Base-by-base conservation (phyloP, 352 stramenopile species). In the Pythium plurisporium region DNA sequence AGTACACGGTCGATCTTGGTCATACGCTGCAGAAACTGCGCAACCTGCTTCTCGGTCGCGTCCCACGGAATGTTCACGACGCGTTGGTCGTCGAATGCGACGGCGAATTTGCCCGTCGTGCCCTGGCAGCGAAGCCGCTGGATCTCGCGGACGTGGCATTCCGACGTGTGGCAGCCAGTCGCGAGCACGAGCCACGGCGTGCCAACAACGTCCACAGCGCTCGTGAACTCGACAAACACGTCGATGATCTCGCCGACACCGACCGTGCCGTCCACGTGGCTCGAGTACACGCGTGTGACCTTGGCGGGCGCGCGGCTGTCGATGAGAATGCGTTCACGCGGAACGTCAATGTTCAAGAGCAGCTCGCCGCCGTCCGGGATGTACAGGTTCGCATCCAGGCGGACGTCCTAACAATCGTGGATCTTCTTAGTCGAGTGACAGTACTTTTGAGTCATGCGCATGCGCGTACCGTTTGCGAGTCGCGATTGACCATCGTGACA, bases 291-390 rank as follows among this genome's bases (percentile, higher is more conserved):
- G 43, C 70, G 67, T 20, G 64, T 66, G 46, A 93, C 67, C 38
- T 90, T 93, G 6, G 78, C 76, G 7, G 82, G 76, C 0, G 76
- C 82, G 4, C 65, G 58, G 17, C 61, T 67, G n/a, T 75, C 67
- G 22, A 93, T 59, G 8, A 69, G 45, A 22, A 93, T 73, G 1
- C 67, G 29, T 47, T 86, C 75, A 20, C 67, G 69, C 3, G 80
- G 78, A 8, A 93, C 76, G 59, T 91, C 55, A 30, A 93, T 82
- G 20, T 55, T 71, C 0, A 93, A 55, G 0, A 89, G 64, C 20
- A 93, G 46, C 62, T 89, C 80, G 14, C 80, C 67, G 2, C 78
- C 82, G 49, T 90, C 82, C 0, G 80, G 80, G 23, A 93, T 91
- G 43, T 76, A 61, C 6, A 93, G 52, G 33, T 90, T 89, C 10